phyloP scores from a whole-genome alignment of 2,329 filamentous ascomycete genomes.

The Rhinocladiella mackenziei region DNA sequence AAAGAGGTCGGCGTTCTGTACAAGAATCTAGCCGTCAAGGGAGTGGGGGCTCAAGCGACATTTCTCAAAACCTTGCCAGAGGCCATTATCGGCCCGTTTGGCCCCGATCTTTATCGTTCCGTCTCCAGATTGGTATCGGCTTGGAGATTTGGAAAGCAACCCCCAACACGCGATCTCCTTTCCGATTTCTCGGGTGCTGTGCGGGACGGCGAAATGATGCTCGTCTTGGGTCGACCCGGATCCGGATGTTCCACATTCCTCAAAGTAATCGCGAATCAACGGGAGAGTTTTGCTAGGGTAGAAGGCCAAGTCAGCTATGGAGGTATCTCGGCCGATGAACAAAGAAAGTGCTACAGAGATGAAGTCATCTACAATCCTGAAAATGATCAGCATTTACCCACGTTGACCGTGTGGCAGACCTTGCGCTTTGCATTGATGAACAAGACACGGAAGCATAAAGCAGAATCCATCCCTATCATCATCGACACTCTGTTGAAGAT shows the following conservation, averaged over 20 bases:
- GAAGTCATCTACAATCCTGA: conserved; percentile 77
- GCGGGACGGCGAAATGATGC: conserved; percentile 66
- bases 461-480: conserved; percentile 62
- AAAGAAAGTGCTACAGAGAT: conserved; percentile 65
- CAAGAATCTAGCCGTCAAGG: conserved; percentile 71
- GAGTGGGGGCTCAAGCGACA: conserved; percentile 60
- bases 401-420: conserved; percentile 72
- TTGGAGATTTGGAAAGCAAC: conserved; percentile 46
- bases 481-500: too few relatives aligned
- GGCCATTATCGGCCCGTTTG: conserved; percentile 72
- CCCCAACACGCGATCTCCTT: conserved; percentile 54
- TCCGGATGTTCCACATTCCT: conserved; percentile 73
- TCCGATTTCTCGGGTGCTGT: conserved; percentile 66
- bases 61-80: conserved; percentile 70
- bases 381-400: conserved; percentile 70
- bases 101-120: conserved; percentile 69
- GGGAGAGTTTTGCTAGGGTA: conserved; percentile 61
- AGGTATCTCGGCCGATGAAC: conserved; percentile 64
- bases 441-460: conserved; percentile 66
- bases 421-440: conserved; percentile 70
- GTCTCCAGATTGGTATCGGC: conserved; percentile 53
- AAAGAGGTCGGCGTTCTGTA: conserved; percentile 77
- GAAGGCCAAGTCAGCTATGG: conserved; percentile 68
- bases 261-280: conserved; percentile 69
- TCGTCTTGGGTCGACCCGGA: conserved; percentile 69